Evolutionary conservation across 73 alveolate genomes (phyloP).

Genomic region (Effrenium voratum): DNA sequence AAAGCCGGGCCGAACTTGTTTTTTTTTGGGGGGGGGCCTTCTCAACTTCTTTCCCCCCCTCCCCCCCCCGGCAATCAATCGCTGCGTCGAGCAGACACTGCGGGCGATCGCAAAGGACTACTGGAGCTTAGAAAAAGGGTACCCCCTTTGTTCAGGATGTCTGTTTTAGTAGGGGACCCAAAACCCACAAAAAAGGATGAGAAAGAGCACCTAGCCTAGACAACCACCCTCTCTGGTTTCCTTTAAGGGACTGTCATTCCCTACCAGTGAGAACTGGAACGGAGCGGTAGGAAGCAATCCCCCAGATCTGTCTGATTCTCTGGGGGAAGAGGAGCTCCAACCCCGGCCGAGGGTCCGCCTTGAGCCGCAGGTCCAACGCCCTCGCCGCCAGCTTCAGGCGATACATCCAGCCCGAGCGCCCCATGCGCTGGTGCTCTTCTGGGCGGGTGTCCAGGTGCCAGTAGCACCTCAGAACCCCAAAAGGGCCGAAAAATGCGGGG

Average conservation of each 20-base stretch:
- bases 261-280: no score
- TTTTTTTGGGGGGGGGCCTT: no score
- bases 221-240: no score
- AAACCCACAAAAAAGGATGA: no score
- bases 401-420: slow-evolving; percentile 78
- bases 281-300: background rate
- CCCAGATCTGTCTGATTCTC: background rate
- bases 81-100: background rate
- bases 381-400: slow-evolving; percentile 66
- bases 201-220: no score
- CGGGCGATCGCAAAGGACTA: background rate
- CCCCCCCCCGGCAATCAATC: background rate
- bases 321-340: background rate
- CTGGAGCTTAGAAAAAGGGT: no score
- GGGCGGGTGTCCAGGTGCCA: slow-evolving; percentile 89
- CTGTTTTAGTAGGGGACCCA: no score
- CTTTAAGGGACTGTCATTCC: no score
- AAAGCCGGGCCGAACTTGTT: background rate
- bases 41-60: no score
- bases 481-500: background rate
- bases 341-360: slow-evolving; percentile 29
- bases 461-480: slow-evolving; percentile 21
- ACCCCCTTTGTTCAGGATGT: no score
- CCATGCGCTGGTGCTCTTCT: slow-evolving; percentile 64
- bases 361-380: slow-evolving; percentile 61